phyloP scores from a whole-genome alignment of 495 filamentous ascomycete genomes.

The Penicillium nucicola region DNA sequence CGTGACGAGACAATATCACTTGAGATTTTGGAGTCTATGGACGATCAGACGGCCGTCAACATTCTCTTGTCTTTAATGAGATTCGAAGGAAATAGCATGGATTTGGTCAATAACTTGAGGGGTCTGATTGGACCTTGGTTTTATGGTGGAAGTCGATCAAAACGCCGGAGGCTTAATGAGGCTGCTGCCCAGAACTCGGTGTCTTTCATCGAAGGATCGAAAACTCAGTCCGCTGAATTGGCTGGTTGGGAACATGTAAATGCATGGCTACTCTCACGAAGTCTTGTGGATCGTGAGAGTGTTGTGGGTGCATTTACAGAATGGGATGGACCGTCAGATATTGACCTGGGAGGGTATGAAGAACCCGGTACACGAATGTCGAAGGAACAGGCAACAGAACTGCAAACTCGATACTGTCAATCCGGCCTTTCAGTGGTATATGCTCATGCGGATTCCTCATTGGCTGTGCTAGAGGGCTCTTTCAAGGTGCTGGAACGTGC shows the following conservation, averaged over 20 bases:
- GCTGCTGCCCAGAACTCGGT: constrained; percentile 27
- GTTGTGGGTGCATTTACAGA: constrained; percentile 62
- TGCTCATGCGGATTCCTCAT: constrained; percentile 56
- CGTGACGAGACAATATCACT: constrained; percentile 55
- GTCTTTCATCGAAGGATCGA: constrained; percentile 21
- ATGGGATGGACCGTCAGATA: constrained; percentile 80
- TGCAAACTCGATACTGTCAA: constrained; percentile 66
- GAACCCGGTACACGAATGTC: constrained; percentile 42
- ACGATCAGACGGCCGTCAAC: constrained; percentile 60
- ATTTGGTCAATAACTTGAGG: constrained; percentile 67
- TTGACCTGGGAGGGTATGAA: constrained; percentile 72
- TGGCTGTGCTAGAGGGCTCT: constrained; percentile 57
- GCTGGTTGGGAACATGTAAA: constrained; percentile 76
- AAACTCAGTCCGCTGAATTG: constrained; percentile 14
- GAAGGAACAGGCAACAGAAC: constrained; percentile 48
- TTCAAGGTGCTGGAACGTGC: constrained; percentile 61
- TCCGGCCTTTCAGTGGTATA: constrained; percentile 72
- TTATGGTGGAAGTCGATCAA: constrained; percentile 64
- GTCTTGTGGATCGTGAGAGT: constrained; percentile 42
- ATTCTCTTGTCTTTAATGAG: constrained; percentile 65
- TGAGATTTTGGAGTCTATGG: constrained; percentile 53
- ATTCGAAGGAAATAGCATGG: constrained; percentile 35
- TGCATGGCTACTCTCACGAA: constrained; percentile 72
- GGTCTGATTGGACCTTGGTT: constrained; percentile 82
- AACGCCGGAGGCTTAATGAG: constrained; percentile 50